Conservation (phyloP, 441 rosid species). For the Euphorbia schlechtendalii region DNA sequence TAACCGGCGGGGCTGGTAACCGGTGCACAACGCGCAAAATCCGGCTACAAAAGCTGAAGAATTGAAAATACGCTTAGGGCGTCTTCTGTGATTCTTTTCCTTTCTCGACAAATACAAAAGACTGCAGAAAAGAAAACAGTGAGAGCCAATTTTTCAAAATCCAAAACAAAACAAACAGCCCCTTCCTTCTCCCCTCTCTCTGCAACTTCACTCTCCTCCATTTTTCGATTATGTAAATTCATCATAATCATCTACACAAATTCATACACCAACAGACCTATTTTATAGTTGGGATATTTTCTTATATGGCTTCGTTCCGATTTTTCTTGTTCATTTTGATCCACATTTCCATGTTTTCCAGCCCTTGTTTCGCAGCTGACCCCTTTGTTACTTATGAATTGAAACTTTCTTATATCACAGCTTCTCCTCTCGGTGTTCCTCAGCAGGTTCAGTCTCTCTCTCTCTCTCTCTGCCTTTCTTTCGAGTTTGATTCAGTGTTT, state of each 20-base stretch:
- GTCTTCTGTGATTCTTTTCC: neutral
- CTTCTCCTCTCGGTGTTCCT: constrained; percentile 80
- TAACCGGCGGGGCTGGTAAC: constrained; percentile 19
- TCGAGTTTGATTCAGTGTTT: neutral
- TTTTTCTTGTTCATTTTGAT: constrained; percentile 22
- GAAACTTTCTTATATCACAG: constrained; percentile 55
- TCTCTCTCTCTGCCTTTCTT: neutral
- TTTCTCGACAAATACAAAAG: neutral
- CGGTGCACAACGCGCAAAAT: constrained; percentile 10
- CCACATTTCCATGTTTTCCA: constrained; percentile 33
- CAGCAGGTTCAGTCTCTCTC: constrained; percentile 47
- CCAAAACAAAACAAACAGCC: neutral
- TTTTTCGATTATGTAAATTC: constrained; percentile 9
- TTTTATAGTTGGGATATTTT: neutral
- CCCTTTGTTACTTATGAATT: constrained; percentile 48
- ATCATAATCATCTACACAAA: neutral
- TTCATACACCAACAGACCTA: neutral
- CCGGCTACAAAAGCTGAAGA: constrained; percentile 12
- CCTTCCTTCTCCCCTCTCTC: neutral
- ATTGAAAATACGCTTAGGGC: constrained; percentile 4
- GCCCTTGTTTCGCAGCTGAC: constrained; percentile 52
- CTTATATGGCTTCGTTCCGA: constrained; percentile 14
- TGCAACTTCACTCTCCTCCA: neutral
- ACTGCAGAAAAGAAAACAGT: neutral
- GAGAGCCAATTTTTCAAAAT: neutral